Evolutionary conservation across 148 eudicot species (phyloP).

Genomic region (Bassia scoparia): DNA sequence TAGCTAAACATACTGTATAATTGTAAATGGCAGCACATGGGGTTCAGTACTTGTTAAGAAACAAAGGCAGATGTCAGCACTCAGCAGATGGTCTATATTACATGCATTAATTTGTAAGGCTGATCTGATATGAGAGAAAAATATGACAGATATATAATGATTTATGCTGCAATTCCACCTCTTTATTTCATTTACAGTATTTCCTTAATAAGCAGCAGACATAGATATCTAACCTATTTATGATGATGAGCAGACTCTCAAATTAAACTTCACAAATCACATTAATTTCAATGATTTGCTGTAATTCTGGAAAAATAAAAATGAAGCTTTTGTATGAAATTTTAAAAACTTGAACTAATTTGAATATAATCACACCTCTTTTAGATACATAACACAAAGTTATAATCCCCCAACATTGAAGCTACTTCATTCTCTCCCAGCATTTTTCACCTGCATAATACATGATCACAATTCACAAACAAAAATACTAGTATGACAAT

Average conservation of each 20-base stretch:
- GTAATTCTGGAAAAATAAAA: no score
- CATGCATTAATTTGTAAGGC: background rate
- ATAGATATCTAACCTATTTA: slow-evolving; percentile 3
- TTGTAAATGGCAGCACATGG: slow-evolving; percentile 29
- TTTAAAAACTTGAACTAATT: background rate
- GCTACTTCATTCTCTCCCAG: slow-evolving; percentile 27
- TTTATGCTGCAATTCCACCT: slow-evolving; percentile 10
- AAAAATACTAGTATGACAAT: slow-evolving; percentile 24
- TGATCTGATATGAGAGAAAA: no score
- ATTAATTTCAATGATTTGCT: no score
- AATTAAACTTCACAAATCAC: background rate
- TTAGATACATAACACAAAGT: slow-evolving; percentile 27
- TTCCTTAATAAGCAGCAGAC: slow-evolving; percentile 19
- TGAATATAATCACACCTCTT: slow-evolving; percentile 26
- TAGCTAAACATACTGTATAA: slow-evolving; percentile 14
- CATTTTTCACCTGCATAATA: slow-evolving; percentile 32
- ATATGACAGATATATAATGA: background rate
- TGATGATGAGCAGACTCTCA: background rate
- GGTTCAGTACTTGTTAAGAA: slow-evolving; percentile 9
- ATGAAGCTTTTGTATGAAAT: no score
- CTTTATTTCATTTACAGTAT: background rate
- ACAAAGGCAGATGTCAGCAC: slow-evolving; percentile 7
- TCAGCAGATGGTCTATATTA: slow-evolving; percentile 15
- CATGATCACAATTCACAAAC: slow-evolving; percentile 29
- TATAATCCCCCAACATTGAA: slow-evolving; percentile 18